Evolutionary conservation across 225 moss, liverwort and hornwort genomes (phyloP).

Genomic region (Bryum argenteum): DNA sequence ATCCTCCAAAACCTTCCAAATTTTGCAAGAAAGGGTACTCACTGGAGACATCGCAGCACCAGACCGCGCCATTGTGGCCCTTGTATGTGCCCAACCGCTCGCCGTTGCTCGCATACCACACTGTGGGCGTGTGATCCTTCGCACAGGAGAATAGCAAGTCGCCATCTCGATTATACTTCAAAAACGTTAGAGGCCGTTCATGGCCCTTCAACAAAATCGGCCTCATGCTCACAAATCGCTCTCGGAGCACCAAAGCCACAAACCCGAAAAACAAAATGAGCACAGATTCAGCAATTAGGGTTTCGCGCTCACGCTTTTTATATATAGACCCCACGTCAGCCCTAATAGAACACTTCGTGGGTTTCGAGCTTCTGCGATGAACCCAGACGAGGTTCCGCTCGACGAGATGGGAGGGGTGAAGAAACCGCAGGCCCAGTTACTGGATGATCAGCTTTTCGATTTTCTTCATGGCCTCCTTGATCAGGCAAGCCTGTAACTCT

Average conservation of each 20-base stretch:
- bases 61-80: constrained; percentile 79
- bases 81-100: constrained; percentile 69
- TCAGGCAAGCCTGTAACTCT: constrained; percentile 30
- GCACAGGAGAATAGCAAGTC: constrained; percentile 79
- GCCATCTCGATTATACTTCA: constrained; percentile 76
- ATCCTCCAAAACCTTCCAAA: not conserved
- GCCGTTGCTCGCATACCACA: constrained; percentile 76
- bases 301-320: not conserved
- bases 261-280: not conserved
- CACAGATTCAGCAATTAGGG: constrained; percentile 11
- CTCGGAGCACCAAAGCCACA: not conserved
- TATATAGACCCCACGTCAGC: constrained; percentile 36
- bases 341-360: constrained; percentile 11
- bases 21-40: not conserved
- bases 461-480: constrained; percentile 55
- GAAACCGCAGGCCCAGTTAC: constrained; percentile 37
- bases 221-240: constrained; percentile 45
- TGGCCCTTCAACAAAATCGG: constrained; percentile 80
- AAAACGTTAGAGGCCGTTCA: constrained; percentile 73
- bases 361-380: constrained; percentile 6
- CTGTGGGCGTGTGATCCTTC: constrained; percentile 79
- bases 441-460: constrained; percentile 59
- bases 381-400: not conserved
- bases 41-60: constrained; percentile 77
- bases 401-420: constrained; percentile 56